Evolutionary conservation across 495 filamentous ascomycete species (phyloP).

Genomic region (Penicillium ucsense): DNA sequence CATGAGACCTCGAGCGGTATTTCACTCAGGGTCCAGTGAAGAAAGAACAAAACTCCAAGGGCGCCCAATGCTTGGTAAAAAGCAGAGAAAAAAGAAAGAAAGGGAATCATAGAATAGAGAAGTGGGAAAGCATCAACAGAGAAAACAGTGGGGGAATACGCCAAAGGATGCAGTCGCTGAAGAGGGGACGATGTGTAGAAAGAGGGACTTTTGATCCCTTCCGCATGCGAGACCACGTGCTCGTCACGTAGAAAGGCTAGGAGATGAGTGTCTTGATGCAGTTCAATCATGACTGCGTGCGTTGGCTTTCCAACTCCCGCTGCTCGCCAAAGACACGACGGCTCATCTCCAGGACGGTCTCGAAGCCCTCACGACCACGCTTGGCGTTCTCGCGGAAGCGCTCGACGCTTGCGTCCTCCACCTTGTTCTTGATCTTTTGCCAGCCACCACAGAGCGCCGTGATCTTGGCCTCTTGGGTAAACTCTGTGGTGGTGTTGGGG

Average conservation of each 20-base stretch:
- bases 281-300: slow-evolving; percentile 11
- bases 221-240: too few species aligned
- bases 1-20: background rate
- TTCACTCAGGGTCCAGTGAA: slow-evolving; percentile 3
- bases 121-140: background rate
- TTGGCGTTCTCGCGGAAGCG: slow-evolving; percentile 84
- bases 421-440: slow-evolving; percentile 87
- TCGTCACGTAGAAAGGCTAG: too few species aligned
- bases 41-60: slow-evolving; percentile 13
- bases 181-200: background rate
- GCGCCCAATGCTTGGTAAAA: slow-evolving; percentile 22
- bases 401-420: slow-evolving; percentile 84
- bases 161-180: slow-evolving; percentile 31
- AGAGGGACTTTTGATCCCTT: too few species aligned
- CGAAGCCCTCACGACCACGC: slow-evolving; percentile 85
- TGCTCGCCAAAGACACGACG: slow-evolving; percentile 86
- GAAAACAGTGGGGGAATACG: slow-evolving; percentile 8
- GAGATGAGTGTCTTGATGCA: background rate
- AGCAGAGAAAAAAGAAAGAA: slow-evolving; percentile 5
- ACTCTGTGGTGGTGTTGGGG: slow-evolving; percentile 56
- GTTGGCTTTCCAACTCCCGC: slow-evolving; percentile 48
- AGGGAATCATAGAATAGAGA: too few species aligned
- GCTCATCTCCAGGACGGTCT: slow-evolving; percentile 88
- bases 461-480: slow-evolving; percentile 81
- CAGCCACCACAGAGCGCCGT: slow-evolving; percentile 92